phyloP scores from a whole-genome alignment of 73 alveolate genomes.

The Paramecium pentaurelia region DNA sequence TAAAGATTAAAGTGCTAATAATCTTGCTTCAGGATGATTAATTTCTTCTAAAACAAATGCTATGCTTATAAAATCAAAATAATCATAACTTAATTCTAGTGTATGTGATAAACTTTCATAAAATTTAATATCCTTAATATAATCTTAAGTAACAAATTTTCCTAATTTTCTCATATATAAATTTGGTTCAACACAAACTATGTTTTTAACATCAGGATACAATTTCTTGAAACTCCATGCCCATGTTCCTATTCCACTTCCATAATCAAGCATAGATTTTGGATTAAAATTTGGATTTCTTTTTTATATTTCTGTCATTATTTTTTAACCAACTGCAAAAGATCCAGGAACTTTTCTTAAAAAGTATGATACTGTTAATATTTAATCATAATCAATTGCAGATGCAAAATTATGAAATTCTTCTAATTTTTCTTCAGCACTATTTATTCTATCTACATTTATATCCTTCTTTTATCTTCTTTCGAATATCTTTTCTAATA shows the following conservation, averaged over 20 bases:
- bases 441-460: neutral
- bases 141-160: conserved; percentile 65
- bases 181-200: conserved; percentile 73
- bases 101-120: conserved; percentile 72
- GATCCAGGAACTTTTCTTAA: conserved; percentile 29
- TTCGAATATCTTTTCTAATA: neutral
- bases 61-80: conserved; percentile 69
- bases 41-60: conserved; percentile 81
- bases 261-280: conserved; percentile 50
- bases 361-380: conserved; percentile 43
- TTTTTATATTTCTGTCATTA: neutral
- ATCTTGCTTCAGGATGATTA: conserved; percentile 63
- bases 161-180: conserved; percentile 79
- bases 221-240: neutral
- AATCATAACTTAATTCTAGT: conserved; percentile 70
- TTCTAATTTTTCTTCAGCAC: conserved; percentile 26
- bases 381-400: conserved; percentile 36
- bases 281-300: neutral
- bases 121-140: conserved; percentile 54
- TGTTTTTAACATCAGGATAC: conserved; percentile 22
- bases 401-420: conserved; percentile 1
- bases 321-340: conserved; percentile 39
- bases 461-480: conserved; percentile 36
- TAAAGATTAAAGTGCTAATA: conserved; percentile 60
- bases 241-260: conserved; percentile 55